Evolutionary conservation across 768 basidiomycete species (phyloP).

Genomic region (Daedalea quercina): DNA sequence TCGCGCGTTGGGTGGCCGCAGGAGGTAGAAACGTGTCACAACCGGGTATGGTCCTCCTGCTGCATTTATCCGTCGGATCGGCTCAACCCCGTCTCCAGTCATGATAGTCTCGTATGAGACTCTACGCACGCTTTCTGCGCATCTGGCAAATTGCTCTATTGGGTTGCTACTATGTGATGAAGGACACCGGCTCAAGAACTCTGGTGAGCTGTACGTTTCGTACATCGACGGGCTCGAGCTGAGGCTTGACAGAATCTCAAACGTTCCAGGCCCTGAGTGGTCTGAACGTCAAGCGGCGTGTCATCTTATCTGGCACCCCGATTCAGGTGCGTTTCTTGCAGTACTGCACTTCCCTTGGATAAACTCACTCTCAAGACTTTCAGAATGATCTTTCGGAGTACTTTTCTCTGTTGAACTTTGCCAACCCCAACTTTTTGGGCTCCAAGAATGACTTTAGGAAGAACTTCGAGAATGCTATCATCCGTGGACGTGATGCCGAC

Average conservation of each 20-base stretch:
- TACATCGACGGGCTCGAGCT: slow-evolving; percentile 3
- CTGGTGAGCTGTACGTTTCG: slow-evolving; percentile 39
- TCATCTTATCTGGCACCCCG: slow-evolving; percentile 91
- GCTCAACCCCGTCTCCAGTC: slow-evolving; percentile 43
- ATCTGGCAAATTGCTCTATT: slow-evolving; percentile 75
- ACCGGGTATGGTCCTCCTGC: slow-evolving; percentile 51
- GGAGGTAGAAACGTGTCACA: slow-evolving; percentile 85
- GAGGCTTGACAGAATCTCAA: slow-evolving; percentile 53
- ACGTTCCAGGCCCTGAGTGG: slow-evolving; percentile 82
- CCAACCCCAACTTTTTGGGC: slow-evolving; percentile 86
- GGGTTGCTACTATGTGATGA: slow-evolving; percentile 96
- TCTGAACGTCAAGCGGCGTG: slow-evolving; percentile 82
- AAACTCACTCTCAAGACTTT: not conserved
- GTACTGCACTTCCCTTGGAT: not conserved
- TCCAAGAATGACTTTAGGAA: slow-evolving; percentile 88
- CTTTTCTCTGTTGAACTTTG: slow-evolving; percentile 89
- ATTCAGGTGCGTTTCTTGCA: slow-evolving; percentile 56
- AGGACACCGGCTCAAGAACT: slow-evolving; percentile 95
- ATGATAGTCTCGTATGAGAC: slow-evolving; percentile 99
- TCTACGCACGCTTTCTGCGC: slow-evolving; percentile 68
- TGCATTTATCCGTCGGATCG: not conserved
- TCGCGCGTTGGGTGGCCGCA: slow-evolving; percentile 86
- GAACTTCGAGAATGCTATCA: slow-evolving; percentile 90
- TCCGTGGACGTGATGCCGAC: slow-evolving; percentile 84
- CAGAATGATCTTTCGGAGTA: slow-evolving; percentile 94